A percentile compares a stretch with the other conserved stretches of the same genome.
phyloP scores from a whole-genome alignment of 192 early-diverging fungal species.

The Coemansia sp. region DNA sequence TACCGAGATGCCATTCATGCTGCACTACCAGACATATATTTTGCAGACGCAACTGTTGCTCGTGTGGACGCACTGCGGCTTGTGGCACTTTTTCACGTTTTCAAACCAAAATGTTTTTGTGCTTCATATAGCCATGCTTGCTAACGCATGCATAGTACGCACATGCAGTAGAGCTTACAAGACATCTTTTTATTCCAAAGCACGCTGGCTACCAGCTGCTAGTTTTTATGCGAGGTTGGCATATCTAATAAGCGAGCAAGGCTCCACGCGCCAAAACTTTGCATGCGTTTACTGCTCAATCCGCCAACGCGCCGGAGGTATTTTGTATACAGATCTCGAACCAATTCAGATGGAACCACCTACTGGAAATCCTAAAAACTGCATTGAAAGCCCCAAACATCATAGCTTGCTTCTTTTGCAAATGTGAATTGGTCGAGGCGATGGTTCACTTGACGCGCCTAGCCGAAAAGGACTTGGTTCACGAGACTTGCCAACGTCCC shows the following conservation, averaged over 20 bases:
- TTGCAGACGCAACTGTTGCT: too few relatives aligned
- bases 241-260: not conserved
- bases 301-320: not conserved
- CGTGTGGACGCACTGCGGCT: too few relatives aligned
- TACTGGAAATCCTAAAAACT: too few relatives aligned
- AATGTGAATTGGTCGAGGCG: not conserved
- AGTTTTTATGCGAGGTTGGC: not conserved
- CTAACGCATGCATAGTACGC: not conserved
- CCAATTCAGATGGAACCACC: not conserved
- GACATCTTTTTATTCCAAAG: not conserved
- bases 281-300: not conserved
- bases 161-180: not conserved
- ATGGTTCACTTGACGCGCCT: not conserved
- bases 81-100: not conserved
- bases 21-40: too few relatives aligned
- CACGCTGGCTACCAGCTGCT: not conserved
- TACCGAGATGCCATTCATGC: not conserved
- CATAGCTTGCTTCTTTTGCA: too few relatives aligned
- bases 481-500: not conserved
- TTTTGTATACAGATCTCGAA: not conserved
- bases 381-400: too few relatives aligned
- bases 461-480: not conserved
- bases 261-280: not conserved
- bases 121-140: slow-evolving; percentile 1
- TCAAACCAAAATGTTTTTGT: not conserved